Evolutionary conservation across 1,284 basidiomycete genomes (phyloP), one percentile per base, ranked within the genome.

Genomic region (Trichosporon asahii): DNA sequence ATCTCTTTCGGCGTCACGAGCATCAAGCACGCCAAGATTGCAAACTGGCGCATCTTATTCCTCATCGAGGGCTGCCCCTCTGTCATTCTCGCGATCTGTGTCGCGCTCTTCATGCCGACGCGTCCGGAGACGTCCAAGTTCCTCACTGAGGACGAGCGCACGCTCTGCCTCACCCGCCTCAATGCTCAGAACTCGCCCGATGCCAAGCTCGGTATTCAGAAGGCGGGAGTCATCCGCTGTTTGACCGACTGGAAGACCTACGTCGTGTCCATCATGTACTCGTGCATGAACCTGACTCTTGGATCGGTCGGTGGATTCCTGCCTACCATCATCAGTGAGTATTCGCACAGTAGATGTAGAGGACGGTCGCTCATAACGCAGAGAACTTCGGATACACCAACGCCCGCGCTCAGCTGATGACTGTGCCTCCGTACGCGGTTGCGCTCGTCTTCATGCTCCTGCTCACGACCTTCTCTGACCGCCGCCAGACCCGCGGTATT

Each of bases 271-370:
- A 27, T 67, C 65, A 82, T 86, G 70, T 91, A 92, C 77, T 91
- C 89, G 89, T 88, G 89, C 60, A 65, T 68, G 44, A 95, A 95
- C 80, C 88, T 89, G 67, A 89, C 90, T 1, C 85, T 94, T 1
- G 90, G 91, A 9, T 90, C 90, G 2, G 90, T 92, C 60, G 89
- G 90, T 2, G 93, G 91, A 0, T 95, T 94, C 84, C 84, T 94
- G 27, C 93, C 93, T 0, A 94, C 92, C 0, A 93, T 94, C 76
- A 88, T 93, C 72, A 87, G 69, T 65, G 40, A 63, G 68, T 66
- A 15, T 12, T 8, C n/a, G 9, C n/a, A 31, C 8, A 18, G 44
- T 23, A 4, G 25, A 14, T 12, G 31, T 1, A 3, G 61, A 9
- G 8, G 53, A 57, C 21, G 7, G 31, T 3, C 25, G 57, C 27